These are phyloP conservation scores for Ascochyta rabiei DNA, from an alignment of 2,329 filamentous ascomycete species.

Conservation along the genomic window DNA sequence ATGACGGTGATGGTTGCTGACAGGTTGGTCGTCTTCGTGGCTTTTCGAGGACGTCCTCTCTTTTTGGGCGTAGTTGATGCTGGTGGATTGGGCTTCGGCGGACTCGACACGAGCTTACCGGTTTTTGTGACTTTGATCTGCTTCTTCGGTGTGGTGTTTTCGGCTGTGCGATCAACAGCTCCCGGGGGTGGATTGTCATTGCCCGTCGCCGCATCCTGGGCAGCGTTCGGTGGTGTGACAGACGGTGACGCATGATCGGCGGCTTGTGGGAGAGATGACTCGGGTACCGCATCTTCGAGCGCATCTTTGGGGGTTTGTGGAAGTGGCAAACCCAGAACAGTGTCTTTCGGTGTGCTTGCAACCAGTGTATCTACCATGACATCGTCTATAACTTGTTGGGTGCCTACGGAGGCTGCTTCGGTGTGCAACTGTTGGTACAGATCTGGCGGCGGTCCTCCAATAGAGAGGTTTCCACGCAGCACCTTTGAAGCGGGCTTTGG, in stretches of 20 bases:
- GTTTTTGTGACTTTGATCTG: conserved; percentile 51
- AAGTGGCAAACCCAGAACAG: not conserved
- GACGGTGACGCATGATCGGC: not conserved
- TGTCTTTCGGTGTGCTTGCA: not conserved
- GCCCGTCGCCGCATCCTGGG: not conserved
- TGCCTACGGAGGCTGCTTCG: conserved; percentile 21
- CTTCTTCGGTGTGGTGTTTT: conserved; percentile 35
- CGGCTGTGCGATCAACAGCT: not conserved
- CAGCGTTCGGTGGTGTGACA: conserved; percentile 1
- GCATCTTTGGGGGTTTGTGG: not conserved
- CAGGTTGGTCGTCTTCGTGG: conserved; percentile 26
- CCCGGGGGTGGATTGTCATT: not conserved
- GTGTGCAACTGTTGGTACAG: conserved; percentile 40
- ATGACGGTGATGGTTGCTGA: conserved; percentile 59
- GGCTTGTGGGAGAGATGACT: conserved; percentile 7
- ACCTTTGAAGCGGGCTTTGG: conserved; percentile 17
- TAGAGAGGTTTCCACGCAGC: not conserved
- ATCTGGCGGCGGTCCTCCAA: conserved; percentile 12
- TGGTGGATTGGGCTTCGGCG: conserved; percentile 34
- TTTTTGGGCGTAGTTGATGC: conserved; percentile 54
- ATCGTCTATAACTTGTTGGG: conserved; percentile 11
- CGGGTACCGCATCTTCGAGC: not conserved
- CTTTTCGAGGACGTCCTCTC: conserved; percentile 13
- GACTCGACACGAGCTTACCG: conserved; percentile 54
- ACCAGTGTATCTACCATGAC: conserved; percentile 5